Base-by-base conservation (phyloP, 805 yeast species). In the Metschnikowia proteae region DNA sequence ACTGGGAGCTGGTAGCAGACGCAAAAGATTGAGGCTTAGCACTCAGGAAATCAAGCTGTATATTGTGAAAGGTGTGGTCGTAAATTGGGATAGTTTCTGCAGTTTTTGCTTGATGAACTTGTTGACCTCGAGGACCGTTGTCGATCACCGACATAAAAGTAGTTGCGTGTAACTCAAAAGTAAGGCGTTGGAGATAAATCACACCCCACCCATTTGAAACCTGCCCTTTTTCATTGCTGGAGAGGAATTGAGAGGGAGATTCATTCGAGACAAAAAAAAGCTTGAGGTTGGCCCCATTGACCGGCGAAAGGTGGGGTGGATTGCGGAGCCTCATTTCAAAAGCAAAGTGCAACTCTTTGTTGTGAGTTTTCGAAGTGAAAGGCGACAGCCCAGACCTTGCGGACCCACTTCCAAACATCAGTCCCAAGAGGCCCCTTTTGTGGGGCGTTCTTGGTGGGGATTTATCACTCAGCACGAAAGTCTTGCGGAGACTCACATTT, bases 291-390 rank as follows among this genome's bases (percentile, higher is more conserved):
- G 76, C 68, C 3, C 65, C 60, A 40, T 65, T 64, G 5, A 70
- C 63, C 0, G 84, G 84, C 3, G 75, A 65, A 46, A 80, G 61
- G 35, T 66, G 68, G 1, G 79, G 73, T 0, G 82, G 80, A 47
- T 73, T 64, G 28, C 74, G 66, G 54, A 77, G 71, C 42, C 85
- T 62, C 13, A 73, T 67, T 57, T 81, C 86, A 46, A 81, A 67
- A 2, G 68, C 59, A 44, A 75, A 64, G 3, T 70, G 68, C 13
- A 77, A 68, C 38, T 73, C 70, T 11, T 29, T 13, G 7, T 22
- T 23, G 11, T 9, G 5, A 6, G 26, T 22, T 4, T 34, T 42
- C 11, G 60, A 54, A 13, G 36, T 25, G 9, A 13, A 40, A 22
- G 41, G 29, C 2, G 27, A 26, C 5, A 30, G 7, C 3, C 40